Percentiles rank a stretch among this genome's conserved stretches.
phyloP scores from a whole-genome alignment of 768 basidiomycete species.

The Auriscalpium vulgare region DNA sequence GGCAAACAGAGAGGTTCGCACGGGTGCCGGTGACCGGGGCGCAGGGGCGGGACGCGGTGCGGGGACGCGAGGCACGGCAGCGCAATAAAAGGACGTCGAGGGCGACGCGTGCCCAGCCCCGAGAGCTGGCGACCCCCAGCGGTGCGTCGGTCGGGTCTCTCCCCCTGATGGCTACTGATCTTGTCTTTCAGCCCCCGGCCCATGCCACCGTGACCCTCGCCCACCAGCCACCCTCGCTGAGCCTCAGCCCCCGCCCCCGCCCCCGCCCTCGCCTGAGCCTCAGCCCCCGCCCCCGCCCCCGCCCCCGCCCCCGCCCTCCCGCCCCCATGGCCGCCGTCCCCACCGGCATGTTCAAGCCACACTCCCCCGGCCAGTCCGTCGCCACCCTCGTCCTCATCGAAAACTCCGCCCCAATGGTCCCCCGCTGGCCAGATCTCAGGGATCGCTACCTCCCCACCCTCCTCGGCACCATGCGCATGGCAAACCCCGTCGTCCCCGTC shows the following conservation, averaged over 20 bases:
- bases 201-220: too few relatives aligned
- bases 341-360: slow-evolving; percentile 12
- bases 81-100: too few relatives aligned
- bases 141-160: too few relatives aligned
- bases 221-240: neutral
- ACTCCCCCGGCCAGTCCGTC: slow-evolving; percentile 8
- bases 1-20: neutral
- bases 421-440: slow-evolving; percentile 17
- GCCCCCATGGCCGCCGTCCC: slow-evolving; percentile 7
- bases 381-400: slow-evolving; percentile 16
- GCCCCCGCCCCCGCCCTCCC: neutral
- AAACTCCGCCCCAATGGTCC: slow-evolving; percentile 13
- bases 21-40: too few relatives aligned
- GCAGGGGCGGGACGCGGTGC: too few relatives aligned
- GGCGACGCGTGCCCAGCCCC: too few relatives aligned
- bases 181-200: too few relatives aligned
- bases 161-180: too few relatives aligned
- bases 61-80: too few relatives aligned
- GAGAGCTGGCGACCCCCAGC: too few relatives aligned
- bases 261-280: slow-evolving; percentile 1
- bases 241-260: neutral
- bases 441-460: slow-evolving; percentile 17
- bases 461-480: slow-evolving; percentile 14
- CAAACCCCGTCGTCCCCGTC: slow-evolving; percentile 14
- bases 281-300: neutral